A percentile compares a stretch with the other conserved stretches of the same genome.
phyloP scores from a whole-genome alignment of 371 early-diverging fungal species.

The Rhizopus arrhizus region DNA sequence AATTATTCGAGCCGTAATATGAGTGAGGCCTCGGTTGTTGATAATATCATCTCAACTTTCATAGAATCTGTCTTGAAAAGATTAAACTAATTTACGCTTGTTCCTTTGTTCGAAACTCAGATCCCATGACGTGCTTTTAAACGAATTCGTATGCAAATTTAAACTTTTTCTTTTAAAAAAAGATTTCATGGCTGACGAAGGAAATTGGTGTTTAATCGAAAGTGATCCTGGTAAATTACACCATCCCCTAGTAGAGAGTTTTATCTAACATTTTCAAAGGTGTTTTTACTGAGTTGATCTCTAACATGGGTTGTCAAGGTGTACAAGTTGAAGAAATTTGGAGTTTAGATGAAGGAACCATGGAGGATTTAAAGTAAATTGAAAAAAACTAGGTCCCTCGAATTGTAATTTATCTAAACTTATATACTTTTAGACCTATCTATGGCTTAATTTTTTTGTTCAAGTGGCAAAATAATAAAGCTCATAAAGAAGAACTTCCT shows the following conservation, averaged over 20 bases:
- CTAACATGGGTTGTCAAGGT: constrained; percentile 80
- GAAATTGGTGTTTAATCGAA: constrained; percentile 88
- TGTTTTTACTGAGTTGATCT: constrained; percentile 89
- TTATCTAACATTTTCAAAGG: constrained; percentile 40
- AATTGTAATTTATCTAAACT: too few relatives aligned
- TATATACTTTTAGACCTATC: constrained; percentile 54
- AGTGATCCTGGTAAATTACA: constrained; percentile 74
- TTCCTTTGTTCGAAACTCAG: too few relatives aligned
- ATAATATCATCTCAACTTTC: too few relatives aligned
- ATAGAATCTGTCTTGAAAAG: too few relatives aligned
- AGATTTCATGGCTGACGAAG: constrained; percentile 57
- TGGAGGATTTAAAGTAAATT: constrained; percentile 65
- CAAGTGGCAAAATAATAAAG: constrained; percentile 71
- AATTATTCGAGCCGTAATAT: too few relatives aligned
- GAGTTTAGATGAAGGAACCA: constrained; percentile 67
- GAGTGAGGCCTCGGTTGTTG: too few relatives aligned
- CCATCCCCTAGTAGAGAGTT: background rate
- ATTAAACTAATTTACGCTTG: too few relatives aligned
- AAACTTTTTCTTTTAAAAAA: too few relatives aligned
- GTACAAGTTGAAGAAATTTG: constrained; percentile 85
- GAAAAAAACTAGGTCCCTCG: background rate
- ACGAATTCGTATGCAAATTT: too few relatives aligned
- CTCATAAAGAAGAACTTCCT: constrained; percentile 25
- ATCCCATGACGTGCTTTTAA: too few relatives aligned
- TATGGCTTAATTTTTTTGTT: constrained; percentile 92